A percentile compares a stretch with the other conserved stretches of the same genome.
Evolutionary conservation across 2,329 filamentous ascomycete genomes (phyloP).

Genomic region (Sporothrix curviconia): DNA sequence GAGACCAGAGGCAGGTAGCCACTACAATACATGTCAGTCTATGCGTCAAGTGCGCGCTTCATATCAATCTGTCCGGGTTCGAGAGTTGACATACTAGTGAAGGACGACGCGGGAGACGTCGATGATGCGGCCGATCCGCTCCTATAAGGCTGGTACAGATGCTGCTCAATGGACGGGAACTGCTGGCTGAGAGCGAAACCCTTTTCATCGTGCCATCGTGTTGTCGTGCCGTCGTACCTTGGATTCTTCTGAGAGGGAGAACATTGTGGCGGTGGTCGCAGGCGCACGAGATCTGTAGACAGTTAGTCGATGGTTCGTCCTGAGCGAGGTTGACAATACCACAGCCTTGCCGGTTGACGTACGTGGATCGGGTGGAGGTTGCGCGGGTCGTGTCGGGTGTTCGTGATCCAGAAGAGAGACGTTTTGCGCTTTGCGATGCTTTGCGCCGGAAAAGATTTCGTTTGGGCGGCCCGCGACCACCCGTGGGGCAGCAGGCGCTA

Average conservation of each 20-base stretch:
- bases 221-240: conserved; percentile 58
- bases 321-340: not conserved
- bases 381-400: not conserved
- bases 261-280: conserved; percentile 39
- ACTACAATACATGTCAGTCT: conserved; percentile 45
- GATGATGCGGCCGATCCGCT: conserved; percentile 96
- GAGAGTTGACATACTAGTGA: conserved; percentile 69
- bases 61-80: too few relatives aligned
- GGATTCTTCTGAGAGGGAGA: conserved; percentile 83
- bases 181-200: too few relatives aligned
- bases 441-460: not conserved
- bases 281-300: not conserved
- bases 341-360: not conserved
- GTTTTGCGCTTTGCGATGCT: not conserved
- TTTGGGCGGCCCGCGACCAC: not conserved
- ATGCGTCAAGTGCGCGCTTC: too few relatives aligned
- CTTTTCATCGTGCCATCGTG: not conserved
- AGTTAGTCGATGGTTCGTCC: not conserved
- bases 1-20: conserved; percentile 94
- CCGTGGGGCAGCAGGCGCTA: too few relatives aligned
- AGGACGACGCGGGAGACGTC: conserved; percentile 89
- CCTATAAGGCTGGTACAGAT: conserved; percentile 48
- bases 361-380: not conserved
- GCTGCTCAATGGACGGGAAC: not conserved
- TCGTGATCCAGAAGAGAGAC: not conserved